Base-by-base conservation (phyloP, 305 asterid species). In the Fraxinus velutina region DNA sequence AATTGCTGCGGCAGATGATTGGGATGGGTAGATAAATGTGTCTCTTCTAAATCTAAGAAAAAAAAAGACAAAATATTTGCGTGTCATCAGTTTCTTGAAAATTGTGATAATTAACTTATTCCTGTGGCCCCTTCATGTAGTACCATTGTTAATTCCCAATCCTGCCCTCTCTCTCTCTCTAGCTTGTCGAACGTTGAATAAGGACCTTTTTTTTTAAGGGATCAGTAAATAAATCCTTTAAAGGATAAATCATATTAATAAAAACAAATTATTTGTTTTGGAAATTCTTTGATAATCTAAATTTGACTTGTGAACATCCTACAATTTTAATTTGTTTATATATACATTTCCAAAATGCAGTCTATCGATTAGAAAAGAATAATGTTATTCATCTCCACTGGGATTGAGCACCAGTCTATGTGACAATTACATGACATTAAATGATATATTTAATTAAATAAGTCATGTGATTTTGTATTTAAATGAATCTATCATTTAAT, bases 91-190 rank as follows among this genome's bases (percentile, higher is more conserved):
- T 86, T 77, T 90, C 88, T 90, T 85, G 90, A 86, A 85, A 85
- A 79, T 89, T 89, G 89, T 79, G 86, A 82, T 77, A 74, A 90
- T 90, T 44, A 39, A 39, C 47, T 88, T 90, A 85, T 85, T 82
- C 82, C 19, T 70, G 86, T 88, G 93, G 90, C 85, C 93, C 89
- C 88, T 73, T 79, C 30, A 39, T 66, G 66, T 81, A 78, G 89
- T 82, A 79, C 89, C 77, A 81, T 84, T 80, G 84, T 82, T 84
- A 83, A 83, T 74, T 78, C 72, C 76, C 86, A 72, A 68, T 75
- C 42, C 73, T 32, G 34, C 22, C 22, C n/a, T 8, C 1, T 36
- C 42, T 60, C 75, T 81, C 44, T 50, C 79, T 47, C 24, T 64
- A 3, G 19, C 2, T 36, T 47, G 79, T 37, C 83, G 78, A 87